These are phyloP conservation scores for Trichosporon faecale DNA, from an alignment of 1,284 basidiomycete genomes.

Conservation along the genomic window DNA sequence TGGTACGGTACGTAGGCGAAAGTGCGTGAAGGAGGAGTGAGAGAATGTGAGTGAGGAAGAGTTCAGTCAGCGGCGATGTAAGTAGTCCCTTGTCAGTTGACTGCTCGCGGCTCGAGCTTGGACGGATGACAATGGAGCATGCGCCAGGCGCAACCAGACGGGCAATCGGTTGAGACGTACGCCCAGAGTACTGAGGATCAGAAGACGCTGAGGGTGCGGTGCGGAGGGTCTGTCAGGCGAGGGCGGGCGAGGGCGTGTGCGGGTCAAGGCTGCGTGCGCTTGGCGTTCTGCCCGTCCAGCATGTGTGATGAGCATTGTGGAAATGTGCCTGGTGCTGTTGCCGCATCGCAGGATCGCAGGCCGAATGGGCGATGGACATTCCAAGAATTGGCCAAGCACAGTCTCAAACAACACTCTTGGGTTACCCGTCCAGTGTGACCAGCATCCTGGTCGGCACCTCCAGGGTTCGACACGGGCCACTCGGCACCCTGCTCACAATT, in stretches of 20 bases:
- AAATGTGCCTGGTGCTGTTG: not conserved
- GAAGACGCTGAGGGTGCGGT: not conserved
- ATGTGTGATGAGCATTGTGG: not conserved
- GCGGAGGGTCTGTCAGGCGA: not conserved
- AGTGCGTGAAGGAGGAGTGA: not conserved
- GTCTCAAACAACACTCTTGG: not conserved
- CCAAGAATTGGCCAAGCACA: not conserved
- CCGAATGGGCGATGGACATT: not conserved
- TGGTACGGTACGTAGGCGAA: not conserved
- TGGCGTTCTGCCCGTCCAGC: not conserved
- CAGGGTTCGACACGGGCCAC: not conserved
- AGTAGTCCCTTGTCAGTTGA: not conserved
- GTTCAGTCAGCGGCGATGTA: not conserved
- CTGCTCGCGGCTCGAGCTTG: constrained; percentile 13
- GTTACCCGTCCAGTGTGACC: not conserved
- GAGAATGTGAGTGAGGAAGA: constrained; percentile 10
- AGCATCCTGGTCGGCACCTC: not conserved
- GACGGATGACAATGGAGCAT: not conserved
- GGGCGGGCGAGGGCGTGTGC: not conserved
- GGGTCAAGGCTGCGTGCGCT: not conserved
- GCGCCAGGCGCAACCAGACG: not conserved
- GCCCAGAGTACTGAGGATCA: not conserved
- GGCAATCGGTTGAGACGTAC: not conserved
- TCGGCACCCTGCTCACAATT: not conserved
- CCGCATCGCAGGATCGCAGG: not conserved